phyloP scores from a whole-genome alignment of 257 asterid species.

The Echium plantagineum region DNA sequence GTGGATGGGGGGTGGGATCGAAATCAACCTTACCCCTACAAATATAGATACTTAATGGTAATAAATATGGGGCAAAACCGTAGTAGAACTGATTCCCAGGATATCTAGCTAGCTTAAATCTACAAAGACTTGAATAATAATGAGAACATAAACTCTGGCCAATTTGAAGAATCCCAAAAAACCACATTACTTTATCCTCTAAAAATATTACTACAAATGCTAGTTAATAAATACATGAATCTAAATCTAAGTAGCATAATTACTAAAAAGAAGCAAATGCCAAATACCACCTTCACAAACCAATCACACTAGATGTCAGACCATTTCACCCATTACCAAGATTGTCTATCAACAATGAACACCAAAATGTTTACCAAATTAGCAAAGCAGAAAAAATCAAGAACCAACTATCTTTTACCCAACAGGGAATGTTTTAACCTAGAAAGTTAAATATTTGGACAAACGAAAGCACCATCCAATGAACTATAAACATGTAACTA shows the following conservation, averaged over 20 bases:
- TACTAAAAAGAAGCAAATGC: background rate
- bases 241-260: background rate
- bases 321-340: background rate
- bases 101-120: background rate
- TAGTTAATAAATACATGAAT: background rate
- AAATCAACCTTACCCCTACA: too few relatives aligned
- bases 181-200: background rate
- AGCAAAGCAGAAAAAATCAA: background rate
- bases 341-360: background rate
- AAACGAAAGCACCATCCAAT: background rate
- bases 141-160: background rate
- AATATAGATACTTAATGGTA: too few relatives aligned
- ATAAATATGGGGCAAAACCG: too few relatives aligned
- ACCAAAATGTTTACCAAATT: background rate
- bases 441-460: background rate
- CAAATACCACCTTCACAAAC: background rate
- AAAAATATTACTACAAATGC: background rate
- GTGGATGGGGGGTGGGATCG: too few relatives aligned
- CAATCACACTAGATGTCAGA: background rate
- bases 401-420: slow-evolving; percentile 1
- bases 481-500: slow-evolving; percentile 2
- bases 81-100: too few relatives aligned
- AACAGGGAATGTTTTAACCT: background rate
- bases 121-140: background rate
- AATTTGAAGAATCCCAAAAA: background rate